These are phyloP conservation scores for Backusella parvicylindrica DNA, from an alignment of 192 early-diverging fungal species.

Conservation along the genomic window DNA sequence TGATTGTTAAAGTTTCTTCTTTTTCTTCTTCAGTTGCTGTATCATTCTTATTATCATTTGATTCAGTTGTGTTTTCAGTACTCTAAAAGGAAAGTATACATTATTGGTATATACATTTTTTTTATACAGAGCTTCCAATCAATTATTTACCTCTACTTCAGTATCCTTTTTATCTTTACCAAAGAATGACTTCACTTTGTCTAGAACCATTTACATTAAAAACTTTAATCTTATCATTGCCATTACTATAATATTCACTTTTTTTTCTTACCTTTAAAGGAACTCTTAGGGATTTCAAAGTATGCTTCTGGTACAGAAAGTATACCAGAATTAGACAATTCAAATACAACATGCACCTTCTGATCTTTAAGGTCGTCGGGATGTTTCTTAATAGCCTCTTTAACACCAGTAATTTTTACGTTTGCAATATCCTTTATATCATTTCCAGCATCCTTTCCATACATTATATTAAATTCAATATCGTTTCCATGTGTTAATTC, in stretches of 20 bases:
- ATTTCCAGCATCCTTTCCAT: conserved; percentile 37
- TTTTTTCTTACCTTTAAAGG: conserved; percentile 28
- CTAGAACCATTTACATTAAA: conserved; percentile 5
- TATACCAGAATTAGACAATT: conserved; percentile 76
- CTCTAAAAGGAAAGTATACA: background rate
- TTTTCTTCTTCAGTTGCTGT: conserved; percentile 1
- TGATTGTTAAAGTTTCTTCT: conserved; percentile 7
- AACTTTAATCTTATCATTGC: too few species aligned
- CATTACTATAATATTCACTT: background rate
- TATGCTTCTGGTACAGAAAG: conserved; percentile 62
- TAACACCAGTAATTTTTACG: conserved; percentile 66
- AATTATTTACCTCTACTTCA: background rate
- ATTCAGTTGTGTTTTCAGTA: conserved; percentile 17
- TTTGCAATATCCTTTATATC: conserved; percentile 50
- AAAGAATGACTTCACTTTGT: conserved; percentile 64
- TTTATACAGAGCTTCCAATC: background rate
- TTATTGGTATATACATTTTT: background rate
- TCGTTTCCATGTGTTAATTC: conserved; percentile 71
- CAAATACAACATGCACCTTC: conserved; percentile 81
- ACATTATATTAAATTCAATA: conserved; percentile 75
- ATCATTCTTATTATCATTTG: conserved; percentile 36
- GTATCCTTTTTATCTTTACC: conserved; percentile 23
- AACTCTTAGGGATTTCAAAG: conserved; percentile 38
- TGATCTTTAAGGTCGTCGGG: conserved; percentile 54
- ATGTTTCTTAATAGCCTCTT: conserved; percentile 60